Conservation (phyloP, 805 yeast species). For the Ogataea degrootiae region DNA sequence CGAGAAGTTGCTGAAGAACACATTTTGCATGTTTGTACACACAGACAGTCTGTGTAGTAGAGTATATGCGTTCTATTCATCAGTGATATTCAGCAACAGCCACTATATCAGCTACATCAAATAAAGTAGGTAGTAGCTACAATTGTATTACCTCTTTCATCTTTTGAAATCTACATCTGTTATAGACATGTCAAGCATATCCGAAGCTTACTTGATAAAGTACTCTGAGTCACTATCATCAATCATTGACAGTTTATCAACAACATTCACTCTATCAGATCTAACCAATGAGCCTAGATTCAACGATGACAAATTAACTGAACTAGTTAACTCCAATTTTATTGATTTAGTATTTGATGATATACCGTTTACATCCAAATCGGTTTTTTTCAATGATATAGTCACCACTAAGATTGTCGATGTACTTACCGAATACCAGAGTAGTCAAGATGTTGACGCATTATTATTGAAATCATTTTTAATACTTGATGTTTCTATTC, state of each 20-base stretch:
- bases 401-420: conserved; percentile 4
- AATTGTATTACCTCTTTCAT: no score
- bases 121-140: no score
- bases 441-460: not conserved
- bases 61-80: not conserved
- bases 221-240: conserved; percentile 3
- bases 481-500: conserved; percentile 21
- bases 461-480: conserved; percentile 8
- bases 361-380: conserved; percentile 6
- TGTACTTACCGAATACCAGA: not conserved
- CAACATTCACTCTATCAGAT: not conserved
- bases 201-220: not conserved
- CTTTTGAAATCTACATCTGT: no score
- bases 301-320: not conserved
- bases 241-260: conserved; percentile 1
- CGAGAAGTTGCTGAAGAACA: no score
- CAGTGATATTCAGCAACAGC: no score
- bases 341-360: conserved; percentile 6
- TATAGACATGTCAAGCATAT: no score
- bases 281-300: conserved; percentile 1
- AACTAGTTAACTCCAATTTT: conserved; percentile 2
- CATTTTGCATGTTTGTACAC: not conserved
- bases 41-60: not conserved
- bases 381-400: conserved; percentile 11
- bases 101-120: no score